Evolutionary conservation across 73 alveolate species (phyloP).

Genomic region (Breviolum minutum): DNA sequence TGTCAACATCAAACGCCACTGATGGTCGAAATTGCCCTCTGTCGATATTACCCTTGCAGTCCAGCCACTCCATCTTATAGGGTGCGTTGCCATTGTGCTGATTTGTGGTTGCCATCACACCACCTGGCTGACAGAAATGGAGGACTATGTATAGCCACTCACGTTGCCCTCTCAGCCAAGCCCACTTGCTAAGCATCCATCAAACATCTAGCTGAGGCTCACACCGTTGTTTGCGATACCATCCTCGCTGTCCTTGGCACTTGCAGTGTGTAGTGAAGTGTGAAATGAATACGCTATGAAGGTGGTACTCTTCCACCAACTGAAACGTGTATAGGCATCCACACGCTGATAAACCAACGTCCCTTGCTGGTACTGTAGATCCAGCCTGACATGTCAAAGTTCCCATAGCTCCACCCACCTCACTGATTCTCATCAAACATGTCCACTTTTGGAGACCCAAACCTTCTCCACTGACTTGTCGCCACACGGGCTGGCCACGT

Average conservation of each 20-base stretch:
- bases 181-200: too few species aligned
- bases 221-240: constrained; percentile 10
- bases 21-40: neutral
- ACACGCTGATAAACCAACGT: constrained; percentile 62
- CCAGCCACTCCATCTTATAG: constrained; percentile 15
- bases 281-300: neutral
- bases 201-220: neutral
- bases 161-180: too few species aligned
- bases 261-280: neutral
- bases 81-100: constrained; percentile 76
- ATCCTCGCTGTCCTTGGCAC: constrained; percentile 21
- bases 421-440: neutral
- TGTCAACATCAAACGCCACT: neutral
- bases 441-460: neutral
- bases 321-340: neutral
- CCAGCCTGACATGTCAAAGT: constrained; percentile 27
- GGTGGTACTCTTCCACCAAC: neutral
- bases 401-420: neutral
- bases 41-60: neutral
- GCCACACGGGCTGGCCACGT: constrained; percentile 91
- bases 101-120: constrained; percentile 28
- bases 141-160: too few species aligned
- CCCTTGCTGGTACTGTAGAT: constrained; percentile 82
- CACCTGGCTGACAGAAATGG: neutral
- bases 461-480: constrained; percentile 92